phyloP scores from a whole-genome alignment of 2,329 filamentous ascomycete genomes.

The Monosporascus sp. region DNA sequence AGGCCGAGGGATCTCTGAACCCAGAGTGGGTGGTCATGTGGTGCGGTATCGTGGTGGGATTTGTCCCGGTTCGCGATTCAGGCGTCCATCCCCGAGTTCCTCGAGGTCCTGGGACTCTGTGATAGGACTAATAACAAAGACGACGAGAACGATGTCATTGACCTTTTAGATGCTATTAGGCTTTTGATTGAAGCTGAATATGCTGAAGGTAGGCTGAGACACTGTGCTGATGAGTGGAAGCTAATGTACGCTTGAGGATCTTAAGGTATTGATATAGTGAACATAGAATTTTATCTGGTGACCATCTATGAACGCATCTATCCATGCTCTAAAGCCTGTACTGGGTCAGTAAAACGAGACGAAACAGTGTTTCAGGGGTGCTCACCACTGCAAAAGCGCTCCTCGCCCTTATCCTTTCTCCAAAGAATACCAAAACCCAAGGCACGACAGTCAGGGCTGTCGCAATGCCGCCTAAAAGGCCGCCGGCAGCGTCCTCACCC shows the following conservation, averaged over 20 bases:
- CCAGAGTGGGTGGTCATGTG: slow-evolving; percentile 13
- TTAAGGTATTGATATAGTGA: background rate
- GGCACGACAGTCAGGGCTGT: slow-evolving; percentile 70
- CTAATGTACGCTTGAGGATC: background rate
- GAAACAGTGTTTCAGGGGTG: background rate
- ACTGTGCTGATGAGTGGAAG: background rate
- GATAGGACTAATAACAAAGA: slow-evolving; percentile 39
- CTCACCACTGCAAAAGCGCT: slow-evolving; percentile 69
- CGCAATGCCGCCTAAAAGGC: slow-evolving; percentile 69
- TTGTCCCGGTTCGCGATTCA: slow-evolving; percentile 17
- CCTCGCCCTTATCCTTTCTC: slow-evolving; percentile 66
- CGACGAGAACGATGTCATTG: slow-evolving; percentile 23
- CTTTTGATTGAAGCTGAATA: slow-evolving; percentile 18
- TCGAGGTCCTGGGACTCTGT: slow-evolving; percentile 13
- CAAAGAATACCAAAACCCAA: slow-evolving; percentile 78
- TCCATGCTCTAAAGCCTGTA: slow-evolving; percentile 8
- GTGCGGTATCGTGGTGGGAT: slow-evolving; percentile 18
- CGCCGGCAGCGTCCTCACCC: slow-evolving; percentile 66
- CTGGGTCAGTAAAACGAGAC: background rate
- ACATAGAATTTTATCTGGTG: too few relatives aligned
- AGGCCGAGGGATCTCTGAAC: slow-evolving; percentile 10
- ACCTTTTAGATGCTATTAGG: slow-evolving; percentile 18
- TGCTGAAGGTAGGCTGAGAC: background rate
- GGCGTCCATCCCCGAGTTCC: slow-evolving; percentile 7
- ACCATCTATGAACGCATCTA: background rate